A percentile compares a stretch with the other conserved stretches of the same genome.
Evolutionary conservation across 2,329 filamentous ascomycete species (phyloP).

Genomic region (Cladophialophora psammophila): DNA sequence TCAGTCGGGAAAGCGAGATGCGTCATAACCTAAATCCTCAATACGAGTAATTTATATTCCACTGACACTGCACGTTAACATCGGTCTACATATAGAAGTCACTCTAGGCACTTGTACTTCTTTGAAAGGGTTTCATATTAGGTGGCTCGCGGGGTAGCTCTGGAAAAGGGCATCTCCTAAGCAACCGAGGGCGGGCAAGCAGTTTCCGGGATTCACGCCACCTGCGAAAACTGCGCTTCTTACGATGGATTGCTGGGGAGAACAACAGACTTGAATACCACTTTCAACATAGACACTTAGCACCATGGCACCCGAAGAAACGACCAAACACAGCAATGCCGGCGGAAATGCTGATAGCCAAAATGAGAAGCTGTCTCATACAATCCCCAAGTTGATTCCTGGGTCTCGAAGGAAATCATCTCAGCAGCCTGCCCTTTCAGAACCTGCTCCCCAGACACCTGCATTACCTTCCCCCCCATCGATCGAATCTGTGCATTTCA

Average conservation of each 20-base stretch:
- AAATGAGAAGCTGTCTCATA: conserved; percentile 13
- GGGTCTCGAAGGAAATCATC: conserved; percentile 47
- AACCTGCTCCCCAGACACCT: conserved; percentile 78
- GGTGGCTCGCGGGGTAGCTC: not conserved
- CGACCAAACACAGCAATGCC: not conserved
- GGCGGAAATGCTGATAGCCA: not conserved
- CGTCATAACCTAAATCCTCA: too few species aligned
- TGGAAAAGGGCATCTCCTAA: not conserved
- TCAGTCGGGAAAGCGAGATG: too few species aligned
- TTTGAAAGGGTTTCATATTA: too few species aligned
- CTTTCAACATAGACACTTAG: not conserved
- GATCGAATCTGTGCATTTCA: conserved; percentile 67
- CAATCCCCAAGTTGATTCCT: conserved; percentile 39
- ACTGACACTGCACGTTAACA: too few species aligned
- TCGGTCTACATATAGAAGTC: too few species aligned
- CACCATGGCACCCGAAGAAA: not conserved
- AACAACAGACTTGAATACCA: not conserved
- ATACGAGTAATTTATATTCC: too few species aligned
- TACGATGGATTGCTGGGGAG: not conserved
- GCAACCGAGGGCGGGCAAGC: not conserved
- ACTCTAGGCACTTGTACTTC: too few species aligned
- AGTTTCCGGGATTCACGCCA: not conserved
- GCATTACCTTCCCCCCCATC: conserved; percentile 72
- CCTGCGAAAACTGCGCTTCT: not conserved
- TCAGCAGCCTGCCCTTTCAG: conserved; percentile 41